Evolutionary conservation across 1,284 basidiomycete species (phyloP), one percentile per base, ranked within the genome.

Genomic region (Rhodotorula mucilaginosa): DNA sequence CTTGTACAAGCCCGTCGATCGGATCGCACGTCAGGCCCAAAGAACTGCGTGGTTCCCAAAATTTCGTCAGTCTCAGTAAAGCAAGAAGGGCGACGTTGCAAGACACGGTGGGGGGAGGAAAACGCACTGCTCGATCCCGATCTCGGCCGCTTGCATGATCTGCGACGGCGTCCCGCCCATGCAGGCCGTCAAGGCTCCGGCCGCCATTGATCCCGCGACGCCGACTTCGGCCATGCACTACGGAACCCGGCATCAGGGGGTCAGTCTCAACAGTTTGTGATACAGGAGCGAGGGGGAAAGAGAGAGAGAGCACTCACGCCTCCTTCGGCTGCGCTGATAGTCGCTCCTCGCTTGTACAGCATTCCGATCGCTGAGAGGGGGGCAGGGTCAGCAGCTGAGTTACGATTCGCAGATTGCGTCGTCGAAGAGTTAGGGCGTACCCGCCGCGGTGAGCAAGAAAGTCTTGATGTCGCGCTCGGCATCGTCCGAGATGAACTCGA

Each of bases 341-440:
- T 97, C 67, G 93, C 95, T 31, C 95, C 95, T 67, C 95, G 87
- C 81, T 98, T 98, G 85, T 96, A 97, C 26, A 98, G 84, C 96
- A 98, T 98, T 7, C 94, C 94, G 67, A 97, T 83, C 2, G 94
- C 93, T 87, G 78, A 51, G 62, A 46, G 56, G 26, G 56, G 1
- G n/a, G n/a, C 26, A 2, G 10, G 16, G 70, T 77, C 54, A 79
- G 58, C 39, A 67, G 8, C 8, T 48, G 2, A 29, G 44, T 31
- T 48, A 48, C 72, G 70, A 44, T 61, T 58, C 47, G 56, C 59
- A 7, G 26, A 8, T 10, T 18, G 15, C 39, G 19, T 3, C 2
- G 58, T 3, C 26, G 48, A 39, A 26, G 75, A 72, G 47, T 68
- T 1, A 31, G 51, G 58, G 83, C 87, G 67, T 77, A 90, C 90